phyloP scores from a whole-genome alignment of 1,284 basidiomycete genomes.

The Grifola frondosa region DNA sequence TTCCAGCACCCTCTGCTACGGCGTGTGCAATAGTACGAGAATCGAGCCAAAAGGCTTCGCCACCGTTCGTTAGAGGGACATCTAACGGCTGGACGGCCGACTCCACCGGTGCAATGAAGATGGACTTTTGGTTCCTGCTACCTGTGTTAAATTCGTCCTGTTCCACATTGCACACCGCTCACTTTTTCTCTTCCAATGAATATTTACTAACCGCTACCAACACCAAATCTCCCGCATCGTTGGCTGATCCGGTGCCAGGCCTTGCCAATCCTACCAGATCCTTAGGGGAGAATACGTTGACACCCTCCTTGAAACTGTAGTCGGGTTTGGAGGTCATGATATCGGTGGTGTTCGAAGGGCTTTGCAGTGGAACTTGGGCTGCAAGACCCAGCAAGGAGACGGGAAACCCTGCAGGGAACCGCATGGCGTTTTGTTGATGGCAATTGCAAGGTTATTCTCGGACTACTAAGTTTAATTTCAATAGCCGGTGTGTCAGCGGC shows the following conservation, averaged over 20 bases:
- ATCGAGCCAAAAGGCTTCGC: constrained; percentile 77
- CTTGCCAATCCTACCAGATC: constrained; percentile 74
- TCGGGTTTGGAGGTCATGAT: constrained; percentile 26
- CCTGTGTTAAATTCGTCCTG: neutral
- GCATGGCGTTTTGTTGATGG: no score
- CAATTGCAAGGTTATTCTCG: no score
- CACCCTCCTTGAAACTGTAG: constrained; percentile 57
- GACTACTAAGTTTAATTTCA: no score
- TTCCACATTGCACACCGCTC: constrained; percentile 30
- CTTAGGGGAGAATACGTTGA: constrained; percentile 65
- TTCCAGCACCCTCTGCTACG: constrained; percentile 49
- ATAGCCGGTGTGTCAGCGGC: no score
- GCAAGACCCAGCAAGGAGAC: constrained; percentile 49
- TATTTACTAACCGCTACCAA: constrained; percentile 70
- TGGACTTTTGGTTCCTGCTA: constrained; percentile 63
- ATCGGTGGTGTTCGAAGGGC: constrained; percentile 20
- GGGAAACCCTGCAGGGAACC: constrained; percentile 32
- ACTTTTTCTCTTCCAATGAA: constrained; percentile 71
- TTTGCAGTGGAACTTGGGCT: constrained; percentile 48
- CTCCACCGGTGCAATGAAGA: constrained; percentile 62
- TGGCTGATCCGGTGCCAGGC: constrained; percentile 66
- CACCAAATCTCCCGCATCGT: constrained; percentile 62
- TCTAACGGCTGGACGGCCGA: constrained; percentile 47
- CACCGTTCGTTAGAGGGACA: constrained; percentile 58
- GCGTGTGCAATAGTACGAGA: constrained; percentile 67